Evolutionary conservation across 352 stramenopile genomes (phyloP), one percentile per base, ranked within the genome.

Genomic region (Phytopythium kandeliae): DNA sequence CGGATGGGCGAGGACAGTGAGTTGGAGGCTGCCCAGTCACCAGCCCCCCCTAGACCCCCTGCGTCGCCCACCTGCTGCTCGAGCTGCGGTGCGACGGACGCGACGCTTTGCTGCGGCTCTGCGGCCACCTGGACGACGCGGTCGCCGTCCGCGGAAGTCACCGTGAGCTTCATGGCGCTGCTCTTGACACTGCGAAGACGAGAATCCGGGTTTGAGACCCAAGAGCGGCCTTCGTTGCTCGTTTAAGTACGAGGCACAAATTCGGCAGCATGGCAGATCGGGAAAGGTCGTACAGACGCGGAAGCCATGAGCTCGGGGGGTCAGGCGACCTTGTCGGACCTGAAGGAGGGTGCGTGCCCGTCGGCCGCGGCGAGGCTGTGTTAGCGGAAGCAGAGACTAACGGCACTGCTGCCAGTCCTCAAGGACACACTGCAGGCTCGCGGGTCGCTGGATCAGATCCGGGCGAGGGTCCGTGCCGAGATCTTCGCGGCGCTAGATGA

Each of bases 401-500:
- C 24, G 44, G 9, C 6, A 2, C 9, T 37, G 28, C 17, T 25
- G 10, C 40, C 53, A 93, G 83, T 86, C 51, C 55, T 94, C 26
- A 94, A 94, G 61, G 79, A 94, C 40, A 92, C 84, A 26, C 57
- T 94, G 41, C 77, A 89, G 42, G 77, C 79, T 45, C 69, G 81
- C 17, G 84, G 84, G 3, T 77, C 74, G 33, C 66, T 94, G 54
- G 69, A 78, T 9, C 84, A 92, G 67, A 89, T 94, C 60, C 90
- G 90, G 55, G 81, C 84, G 40, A 75, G 84, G 7, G 89, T 94
- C 42, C 81, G 84, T 15, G 77, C 84, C 24, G 84, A 94, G 61
- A 88, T 94, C 61, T 94, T 92, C 45, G 64, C 75, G n/a, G 75
- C 81, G 12, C 59, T 92, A 1, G 84, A 94, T 50, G 84, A 92